Evolutionary conservation across 1,139 yeast species (phyloP), one percentile per base, ranked within the genome.

Genomic region (Blastobotrys arbuscula): DNA sequence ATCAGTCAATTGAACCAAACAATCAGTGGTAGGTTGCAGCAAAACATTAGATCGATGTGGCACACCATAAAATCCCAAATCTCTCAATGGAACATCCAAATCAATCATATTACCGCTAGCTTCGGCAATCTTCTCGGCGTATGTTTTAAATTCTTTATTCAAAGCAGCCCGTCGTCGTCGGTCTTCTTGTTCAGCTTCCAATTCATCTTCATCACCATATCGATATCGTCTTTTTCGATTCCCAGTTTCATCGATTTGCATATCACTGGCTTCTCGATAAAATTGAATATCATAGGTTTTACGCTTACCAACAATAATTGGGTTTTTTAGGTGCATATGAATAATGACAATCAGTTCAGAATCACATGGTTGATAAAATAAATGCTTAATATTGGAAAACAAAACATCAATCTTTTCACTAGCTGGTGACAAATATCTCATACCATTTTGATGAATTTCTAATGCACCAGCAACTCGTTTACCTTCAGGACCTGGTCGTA

Each of bases 181-280:
- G 71, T 92, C 99, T 69, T 92, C 97, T 70, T 92, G 97, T 71
- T 94, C 99, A 68, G 92, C 97, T 69, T 94, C 98, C 57, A 94
- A 75, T 70, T 92, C 99, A 68, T 92, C 98, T 69, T 92, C 98
- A 65, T 92, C 99, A 48, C 98, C 99, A 63, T 92, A 92, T 64
- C 96, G 74, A 74, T 89, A 87, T 59, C 82, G 78, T 57, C 84
- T 83, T 74, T 89, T 87, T 55, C 95, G 79, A 53, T 95, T 95
- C 53, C 97, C 96, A 34, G 99, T 92, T 69, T 92, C 99, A 69
- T 92, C 99, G 61, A 88, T 89, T 2, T 96, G 84, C 77, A 90
- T 85, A 65, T 92, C 99, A 45, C 95, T 82, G 13, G 97, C 97
- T 68, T 92, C 99, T 58, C 97, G 78, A 71, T 90, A 92, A 65